Conservation (phyloP, 2,329 filamentous ascomycete species). For the Fusarium subtropicale region DNA sequence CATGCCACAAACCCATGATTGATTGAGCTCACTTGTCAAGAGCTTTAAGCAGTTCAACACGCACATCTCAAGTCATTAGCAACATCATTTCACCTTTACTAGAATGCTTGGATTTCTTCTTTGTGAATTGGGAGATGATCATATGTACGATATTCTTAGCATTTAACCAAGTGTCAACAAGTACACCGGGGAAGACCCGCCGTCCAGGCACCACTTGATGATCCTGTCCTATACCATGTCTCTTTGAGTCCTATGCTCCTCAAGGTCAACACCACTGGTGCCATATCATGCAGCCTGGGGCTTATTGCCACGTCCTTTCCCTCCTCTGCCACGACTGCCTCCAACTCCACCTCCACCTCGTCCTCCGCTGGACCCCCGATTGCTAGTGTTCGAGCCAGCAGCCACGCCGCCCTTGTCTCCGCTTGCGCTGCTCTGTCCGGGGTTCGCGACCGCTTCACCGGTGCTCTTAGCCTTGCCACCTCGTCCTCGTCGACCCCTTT, state of each 20-base stretch:
- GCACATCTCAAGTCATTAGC: background rate
- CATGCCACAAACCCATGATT: conserved; percentile 1
- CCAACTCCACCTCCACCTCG: conserved; percentile 40
- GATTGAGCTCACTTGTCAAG: background rate
- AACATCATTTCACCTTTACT: background rate
- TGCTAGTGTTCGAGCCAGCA: conserved; percentile 24
- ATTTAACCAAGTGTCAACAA: conserved; percentile 22
- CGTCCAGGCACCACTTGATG: conserved; percentile 8
- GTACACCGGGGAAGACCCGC: conserved; percentile 25
- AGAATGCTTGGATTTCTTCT: background rate
- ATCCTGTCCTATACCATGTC: conserved; percentile 5
- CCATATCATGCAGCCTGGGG: conserved; percentile 16
- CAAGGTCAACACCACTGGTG: conserved; percentile 17
- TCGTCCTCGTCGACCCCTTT: conserved; percentile 48
- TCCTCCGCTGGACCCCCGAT: conserved; percentile 32
- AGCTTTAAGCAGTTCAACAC: background rate
- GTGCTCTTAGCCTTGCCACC: conserved; percentile 47
- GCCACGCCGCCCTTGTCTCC: conserved; percentile 27
- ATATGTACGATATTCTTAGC: conserved; percentile 27
- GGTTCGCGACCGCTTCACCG: conserved; percentile 35
- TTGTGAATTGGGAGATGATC: conserved; percentile 16
- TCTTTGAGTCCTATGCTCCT: conserved; percentile 38
- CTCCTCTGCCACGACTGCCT: conserved; percentile 40
- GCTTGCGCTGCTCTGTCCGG: conserved; percentile 30
- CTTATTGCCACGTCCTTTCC: conserved; percentile 41